phyloP scores from a whole-genome alignment of 2,329 filamentous ascomycete species.

The Diaporthe amygdali region DNA sequence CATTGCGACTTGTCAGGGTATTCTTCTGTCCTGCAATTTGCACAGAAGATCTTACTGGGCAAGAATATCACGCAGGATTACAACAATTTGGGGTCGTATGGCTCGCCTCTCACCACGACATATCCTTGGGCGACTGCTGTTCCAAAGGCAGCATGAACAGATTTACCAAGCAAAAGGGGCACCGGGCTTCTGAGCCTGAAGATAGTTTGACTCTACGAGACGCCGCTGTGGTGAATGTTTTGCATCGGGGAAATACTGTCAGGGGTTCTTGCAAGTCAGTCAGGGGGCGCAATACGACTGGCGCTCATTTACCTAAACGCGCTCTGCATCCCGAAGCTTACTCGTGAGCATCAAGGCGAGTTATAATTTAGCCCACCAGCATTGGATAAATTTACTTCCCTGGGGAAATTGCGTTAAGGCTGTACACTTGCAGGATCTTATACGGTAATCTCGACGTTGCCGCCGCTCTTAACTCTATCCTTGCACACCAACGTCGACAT shows the following conservation, averaged over 20 bases:
- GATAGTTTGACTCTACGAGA: not conserved
- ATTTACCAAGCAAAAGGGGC: slow-evolving; percentile 16
- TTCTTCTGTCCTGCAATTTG: slow-evolving; percentile 54
- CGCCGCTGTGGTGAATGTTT: not conserved
- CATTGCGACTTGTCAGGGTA: slow-evolving; percentile 56
- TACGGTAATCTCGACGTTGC: not conserved
- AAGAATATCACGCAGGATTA: slow-evolving; percentile 51
- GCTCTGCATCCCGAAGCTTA: not conserved
- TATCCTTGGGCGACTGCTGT: slow-evolving; percentile 51
- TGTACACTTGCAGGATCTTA: not conserved
- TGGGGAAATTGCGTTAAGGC: not conserved
- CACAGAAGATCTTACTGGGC: slow-evolving; percentile 52
- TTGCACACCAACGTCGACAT: not conserved
- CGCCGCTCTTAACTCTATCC: not conserved
- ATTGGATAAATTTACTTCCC: not conserved
- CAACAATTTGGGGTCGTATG: slow-evolving; percentile 48
- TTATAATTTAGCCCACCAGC: not conserved
- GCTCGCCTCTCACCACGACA: slow-evolving; percentile 48
- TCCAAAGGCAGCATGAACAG: slow-evolving; percentile 29
- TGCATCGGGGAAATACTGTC: not conserved
- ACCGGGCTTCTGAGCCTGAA: not conserved
- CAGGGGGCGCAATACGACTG: not conserved
- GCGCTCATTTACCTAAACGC: not conserved
- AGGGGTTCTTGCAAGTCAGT: not conserved
- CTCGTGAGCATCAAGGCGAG: not conserved